phyloP scores from a whole-genome alignment of 1,284 basidiomycete species.

The Cystobasidium sp. region DNA sequence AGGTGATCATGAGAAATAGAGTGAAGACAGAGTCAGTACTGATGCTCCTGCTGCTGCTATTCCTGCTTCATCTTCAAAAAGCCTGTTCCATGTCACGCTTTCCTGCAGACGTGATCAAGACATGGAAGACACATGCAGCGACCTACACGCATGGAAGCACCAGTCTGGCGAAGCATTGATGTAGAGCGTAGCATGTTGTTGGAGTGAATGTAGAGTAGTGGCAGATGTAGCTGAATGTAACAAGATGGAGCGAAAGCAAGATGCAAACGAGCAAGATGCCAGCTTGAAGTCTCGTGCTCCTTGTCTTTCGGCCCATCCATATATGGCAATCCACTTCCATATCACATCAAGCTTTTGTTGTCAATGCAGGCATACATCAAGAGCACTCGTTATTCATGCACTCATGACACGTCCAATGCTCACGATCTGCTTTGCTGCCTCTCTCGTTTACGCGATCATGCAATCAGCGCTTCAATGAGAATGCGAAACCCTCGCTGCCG shows the following conservation, averaged over 20 bases:
- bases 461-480: no score
- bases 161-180: constrained; percentile 12
- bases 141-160: constrained; percentile 15
- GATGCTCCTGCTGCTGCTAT: not conserved
- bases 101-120: constrained; percentile 12
- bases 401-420: no score
- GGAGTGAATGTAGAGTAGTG: not conserved
- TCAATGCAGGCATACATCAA: no score
- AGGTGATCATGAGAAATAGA: not conserved
- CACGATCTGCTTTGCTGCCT: no score
- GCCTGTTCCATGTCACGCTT: not conserved
- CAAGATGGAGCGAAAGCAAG: constrained; percentile 1
- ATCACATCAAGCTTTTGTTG: no score
- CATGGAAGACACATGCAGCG: not conserved
- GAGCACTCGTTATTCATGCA: no score
- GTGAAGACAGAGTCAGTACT: not conserved
- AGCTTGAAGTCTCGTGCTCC: no score
- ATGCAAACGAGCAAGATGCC: not conserved
- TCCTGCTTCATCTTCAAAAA: not conserved
- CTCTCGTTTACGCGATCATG: no score
- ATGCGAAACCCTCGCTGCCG: no score
- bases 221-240: no score
- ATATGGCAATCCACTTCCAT: no score
- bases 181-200: constrained; percentile 6
- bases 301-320: no score